phyloP scores from a whole-genome alignment of 2,329 filamentous ascomycete species.

The Cladorrhinum sp. region DNA sequence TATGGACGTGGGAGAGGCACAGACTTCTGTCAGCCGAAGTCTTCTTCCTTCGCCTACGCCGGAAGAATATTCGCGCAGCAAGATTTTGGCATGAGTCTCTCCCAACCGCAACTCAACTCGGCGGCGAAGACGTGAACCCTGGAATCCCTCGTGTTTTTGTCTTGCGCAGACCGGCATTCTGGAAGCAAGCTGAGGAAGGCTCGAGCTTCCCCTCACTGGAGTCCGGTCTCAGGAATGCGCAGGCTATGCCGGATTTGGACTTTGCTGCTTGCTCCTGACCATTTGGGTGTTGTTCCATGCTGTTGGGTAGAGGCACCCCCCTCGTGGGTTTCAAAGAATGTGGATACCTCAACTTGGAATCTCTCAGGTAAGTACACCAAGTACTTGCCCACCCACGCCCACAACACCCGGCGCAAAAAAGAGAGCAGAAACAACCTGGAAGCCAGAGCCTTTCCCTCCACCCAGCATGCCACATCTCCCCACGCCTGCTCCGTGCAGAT shows the following conservation, averaged over 20 bases:
- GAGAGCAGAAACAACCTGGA: neutral
- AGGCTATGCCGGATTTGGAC: constrained; percentile 24
- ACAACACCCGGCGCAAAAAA: neutral
- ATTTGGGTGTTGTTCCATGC: constrained; percentile 6
- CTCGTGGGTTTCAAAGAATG: neutral
- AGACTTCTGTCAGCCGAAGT: constrained; percentile 2
- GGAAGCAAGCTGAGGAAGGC: neutral
- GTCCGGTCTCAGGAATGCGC: constrained; percentile 8
- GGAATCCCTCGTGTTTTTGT: neutral
- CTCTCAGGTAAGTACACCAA: neutral
- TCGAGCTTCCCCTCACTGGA: constrained; percentile 4
- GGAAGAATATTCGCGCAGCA: neutral
- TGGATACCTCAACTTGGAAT: neutral
- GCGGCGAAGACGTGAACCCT: neutral
- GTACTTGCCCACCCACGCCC: neutral
- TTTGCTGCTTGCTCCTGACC: constrained; percentile 12
- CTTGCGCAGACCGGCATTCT: neutral
- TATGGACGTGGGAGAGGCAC: constrained; percentile 1
- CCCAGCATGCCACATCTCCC: neutral
- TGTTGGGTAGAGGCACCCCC: constrained; percentile 13
- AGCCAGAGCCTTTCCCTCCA: neutral
- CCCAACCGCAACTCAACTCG: neutral
- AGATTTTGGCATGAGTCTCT: too few relatives aligned
- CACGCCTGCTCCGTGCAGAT: neutral
- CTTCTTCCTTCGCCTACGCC: neutral